These are phyloP conservation scores for Xylaria hypoxylon DNA, from an alignment of 2,329 filamentous ascomycete genomes.

Conservation along the genomic window DNA sequence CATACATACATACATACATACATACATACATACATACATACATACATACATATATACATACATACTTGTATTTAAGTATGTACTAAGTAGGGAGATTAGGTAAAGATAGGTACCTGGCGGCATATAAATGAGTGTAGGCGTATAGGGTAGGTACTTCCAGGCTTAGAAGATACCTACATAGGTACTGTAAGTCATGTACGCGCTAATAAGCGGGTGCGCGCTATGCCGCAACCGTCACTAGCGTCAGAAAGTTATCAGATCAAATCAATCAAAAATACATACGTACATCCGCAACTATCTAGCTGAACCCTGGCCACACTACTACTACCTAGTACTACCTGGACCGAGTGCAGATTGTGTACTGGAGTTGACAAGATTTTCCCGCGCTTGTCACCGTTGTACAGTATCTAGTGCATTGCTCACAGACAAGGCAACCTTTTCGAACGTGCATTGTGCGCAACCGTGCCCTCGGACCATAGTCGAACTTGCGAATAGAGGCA, in stretches of 20 bases:
- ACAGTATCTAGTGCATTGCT: no score
- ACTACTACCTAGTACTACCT: constrained; percentile 23
- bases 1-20: no score
- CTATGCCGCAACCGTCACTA: constrained; percentile 30
- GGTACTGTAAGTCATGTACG: background rate
- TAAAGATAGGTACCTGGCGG: no score
- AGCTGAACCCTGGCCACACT: constrained; percentile 17
- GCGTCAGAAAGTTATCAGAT: constrained; percentile 42
- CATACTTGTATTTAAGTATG: no score
- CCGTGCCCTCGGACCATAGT: background rate
- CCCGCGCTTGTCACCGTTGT: constrained; percentile 33
- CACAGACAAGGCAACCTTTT: background rate
- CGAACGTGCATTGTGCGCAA: background rate
- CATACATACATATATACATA: no score
- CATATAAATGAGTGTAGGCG: no score
- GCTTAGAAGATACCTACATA: background rate
- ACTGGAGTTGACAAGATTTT: constrained; percentile 41
- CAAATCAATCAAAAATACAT: constrained; percentile 29
- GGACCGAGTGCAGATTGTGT: background rate
- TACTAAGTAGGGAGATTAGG: no score
- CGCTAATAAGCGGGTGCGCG: constrained; percentile 7
- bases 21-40: no score
- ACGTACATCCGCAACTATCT: constrained; percentile 19
- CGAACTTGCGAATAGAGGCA: constrained; percentile 5
- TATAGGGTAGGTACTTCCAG: no score